Percentiles rank a stretch among this genome's conserved stretches.
These are phyloP conservation scores for Tanacetum coccineum DNA, from an alignment of 129 eudicot species.

Conservation along the genomic window DNA sequence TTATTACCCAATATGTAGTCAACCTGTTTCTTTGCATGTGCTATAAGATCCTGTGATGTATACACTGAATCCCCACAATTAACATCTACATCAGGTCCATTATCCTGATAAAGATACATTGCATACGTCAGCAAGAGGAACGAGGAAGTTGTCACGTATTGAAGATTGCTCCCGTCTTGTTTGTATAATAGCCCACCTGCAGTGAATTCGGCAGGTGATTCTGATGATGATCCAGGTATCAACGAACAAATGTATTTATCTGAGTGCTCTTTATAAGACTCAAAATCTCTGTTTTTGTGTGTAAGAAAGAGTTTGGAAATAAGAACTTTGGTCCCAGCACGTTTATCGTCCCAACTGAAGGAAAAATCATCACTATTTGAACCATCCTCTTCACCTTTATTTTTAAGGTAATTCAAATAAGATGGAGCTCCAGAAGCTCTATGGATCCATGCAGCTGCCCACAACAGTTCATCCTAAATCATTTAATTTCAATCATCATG, in stretches of 20 bases:
- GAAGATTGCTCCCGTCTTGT: constrained; percentile 74
- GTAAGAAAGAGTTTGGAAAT: constrained; percentile 71
- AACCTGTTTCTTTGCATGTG: constrained; percentile 60
- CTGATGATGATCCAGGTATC: constrained; percentile 23
- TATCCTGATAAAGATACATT: constrained; percentile 41
- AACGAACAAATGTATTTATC: constrained; percentile 83
- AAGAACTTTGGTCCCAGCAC: constrained; percentile 72
- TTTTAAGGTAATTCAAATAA: background rate
- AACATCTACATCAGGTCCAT: no score
- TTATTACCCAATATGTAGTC: constrained; percentile 79
- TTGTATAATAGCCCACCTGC: constrained; percentile 80
- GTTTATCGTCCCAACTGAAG: constrained; percentile 89
- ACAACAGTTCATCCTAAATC: no score
- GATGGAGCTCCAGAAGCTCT: constrained; percentile 30
- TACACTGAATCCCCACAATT: constrained; percentile 42
- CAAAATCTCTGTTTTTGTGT: constrained; percentile 46
- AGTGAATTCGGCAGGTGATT: constrained; percentile 71
- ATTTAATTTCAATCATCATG: no score
- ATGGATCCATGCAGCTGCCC: constrained; percentile 89
- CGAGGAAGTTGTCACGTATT: constrained; percentile 54
- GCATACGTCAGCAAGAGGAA: constrained; percentile 47
- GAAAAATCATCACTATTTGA: constrained; percentile 47
- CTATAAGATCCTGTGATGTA: constrained; percentile 43
- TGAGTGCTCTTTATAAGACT: constrained; percentile 64
- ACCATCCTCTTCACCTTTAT: constrained; percentile 27